Base-by-base conservation (phyloP, 306 rosid species). In the Ceratonia siliqua region DNA sequence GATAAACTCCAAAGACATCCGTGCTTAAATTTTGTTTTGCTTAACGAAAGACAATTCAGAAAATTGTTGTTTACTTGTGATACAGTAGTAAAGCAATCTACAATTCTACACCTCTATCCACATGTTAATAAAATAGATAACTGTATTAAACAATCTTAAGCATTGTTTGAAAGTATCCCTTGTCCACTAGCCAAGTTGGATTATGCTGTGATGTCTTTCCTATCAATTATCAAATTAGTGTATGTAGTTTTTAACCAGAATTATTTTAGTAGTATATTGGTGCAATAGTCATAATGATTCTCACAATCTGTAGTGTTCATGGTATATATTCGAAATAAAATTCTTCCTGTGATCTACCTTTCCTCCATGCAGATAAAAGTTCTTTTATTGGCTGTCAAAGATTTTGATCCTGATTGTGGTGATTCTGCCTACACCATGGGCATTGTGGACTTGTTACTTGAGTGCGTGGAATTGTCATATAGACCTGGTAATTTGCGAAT, bases 351-450 rank as follows among this genome's bases (percentile, higher is more conserved):
- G 59, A 74, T 61, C 55, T 81, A 61, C 46, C 79, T 52, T 45
- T 80, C 50, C 20, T 10, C 38, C 81, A 76, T 86, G 87, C 98
- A 95, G 99, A 90, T 95, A 73, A 95, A 85, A 86, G 88, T 90
- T 85, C 93, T 95, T 56, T 80, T 95, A 73, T 77, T 85, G 92
- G 96, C 99, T 6, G 89, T 95, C 73, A 95, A 92, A 82, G 98
- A 90, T 79, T 95, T 89, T 81, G 89, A 89, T 79, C 98, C 97
- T 76, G 85, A 86, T 81, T 83, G 89, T 28, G 97, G 99, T 35
- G 99, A 95, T 83, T 84, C 99, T 79, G 97, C 99, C 67, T 95
- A 92, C 72, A 89, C 99, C 1, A 88, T 95, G 86, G 90, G 98
- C 83, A 92, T 95, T 76, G 99, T 95, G 49, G 97, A 92, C 77